phyloP scores from a whole-genome alignment of 1,284 basidiomycete genomes.

The Ganoderma leucocontextum region DNA sequence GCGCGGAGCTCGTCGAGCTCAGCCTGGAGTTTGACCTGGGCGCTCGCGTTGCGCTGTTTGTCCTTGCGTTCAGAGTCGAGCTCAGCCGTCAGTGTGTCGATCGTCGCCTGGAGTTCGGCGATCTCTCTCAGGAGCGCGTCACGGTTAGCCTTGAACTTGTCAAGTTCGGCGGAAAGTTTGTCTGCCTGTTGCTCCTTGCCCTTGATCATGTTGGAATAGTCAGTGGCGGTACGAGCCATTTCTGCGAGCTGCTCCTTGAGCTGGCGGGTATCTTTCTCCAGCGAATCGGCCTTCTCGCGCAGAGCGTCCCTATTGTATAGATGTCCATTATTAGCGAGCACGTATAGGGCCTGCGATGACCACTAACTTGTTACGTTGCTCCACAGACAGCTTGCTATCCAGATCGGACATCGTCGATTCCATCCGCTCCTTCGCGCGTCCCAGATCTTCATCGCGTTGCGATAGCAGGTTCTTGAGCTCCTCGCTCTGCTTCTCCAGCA shows the following conservation, averaged over 20 bases:
- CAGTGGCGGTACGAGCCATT: constrained; percentile 77
- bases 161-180: constrained; percentile 66
- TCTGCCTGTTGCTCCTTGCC: constrained; percentile 81
- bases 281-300: constrained; percentile 63
- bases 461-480: constrained; percentile 77
- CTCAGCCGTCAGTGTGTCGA: constrained; percentile 76
- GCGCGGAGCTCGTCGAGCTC: constrained; percentile 89
- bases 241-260: constrained; percentile 85
- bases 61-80: constrained; percentile 73
- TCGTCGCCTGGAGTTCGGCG: constrained; percentile 70
- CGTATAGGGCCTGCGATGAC: constrained; percentile 13
- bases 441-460: constrained; percentile 85
- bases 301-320: constrained; percentile 61
- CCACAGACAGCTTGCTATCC: constrained; percentile 74
- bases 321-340: constrained; percentile 14
- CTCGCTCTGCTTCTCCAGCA: constrained; percentile 70
- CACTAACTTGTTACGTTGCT: constrained; percentile 73
- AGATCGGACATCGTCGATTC: constrained; percentile 75
- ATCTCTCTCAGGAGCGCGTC: constrained; percentile 65
- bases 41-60: constrained; percentile 57
- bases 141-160: constrained; percentile 60
- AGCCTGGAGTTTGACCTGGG: constrained; percentile 72
- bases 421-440: constrained; percentile 80
- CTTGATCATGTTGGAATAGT: constrained; percentile 82
- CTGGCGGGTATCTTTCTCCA: constrained; percentile 75